Conservation (phyloP, 2,329 filamentous ascomycete genomes). For the Nigrograna mackinnonii region DNA sequence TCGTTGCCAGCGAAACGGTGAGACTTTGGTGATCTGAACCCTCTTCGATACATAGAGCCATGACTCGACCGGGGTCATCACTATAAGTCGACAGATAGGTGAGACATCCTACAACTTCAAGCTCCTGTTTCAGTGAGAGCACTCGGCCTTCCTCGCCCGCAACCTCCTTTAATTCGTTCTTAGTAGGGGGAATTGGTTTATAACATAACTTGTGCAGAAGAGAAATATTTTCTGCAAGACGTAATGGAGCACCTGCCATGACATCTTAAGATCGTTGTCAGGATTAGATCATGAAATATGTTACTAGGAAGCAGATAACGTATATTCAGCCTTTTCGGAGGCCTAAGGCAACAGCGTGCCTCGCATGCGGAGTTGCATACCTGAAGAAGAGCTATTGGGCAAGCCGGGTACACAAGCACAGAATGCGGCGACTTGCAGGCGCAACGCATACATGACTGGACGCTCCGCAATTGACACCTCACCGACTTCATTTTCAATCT, state of each 20-base stretch:
- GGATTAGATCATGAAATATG: no score
- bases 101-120: slow-evolving; percentile 10
- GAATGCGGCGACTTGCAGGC: no score
- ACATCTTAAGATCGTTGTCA: no score
- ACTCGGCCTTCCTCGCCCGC: slow-evolving; percentile 3
- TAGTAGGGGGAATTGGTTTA: slow-evolving; percentile 7
- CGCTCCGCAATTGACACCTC: no score
- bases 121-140: slow-evolving; percentile 7
- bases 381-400: no score
- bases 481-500: no score
- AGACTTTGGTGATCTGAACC: slow-evolving; percentile 5
- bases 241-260: slow-evolving; percentile 9
- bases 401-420: no score
- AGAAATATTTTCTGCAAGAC: slow-evolving; percentile 11
- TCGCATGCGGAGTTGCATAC: no score
- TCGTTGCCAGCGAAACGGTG: slow-evolving; percentile 8
- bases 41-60: slow-evolving; percentile 16
- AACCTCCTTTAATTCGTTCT: not conserved
- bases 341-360: no score
- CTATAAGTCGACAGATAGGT: slow-evolving; percentile 12
- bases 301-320: no score
- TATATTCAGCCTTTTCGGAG: no score
- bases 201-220: slow-evolving; percentile 7
- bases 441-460: no score
- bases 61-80: slow-evolving; percentile 7